Evolutionary conservation across 2,329 filamentous ascomycete species (phyloP).

Genomic region (Aspergillus sp.): DNA sequence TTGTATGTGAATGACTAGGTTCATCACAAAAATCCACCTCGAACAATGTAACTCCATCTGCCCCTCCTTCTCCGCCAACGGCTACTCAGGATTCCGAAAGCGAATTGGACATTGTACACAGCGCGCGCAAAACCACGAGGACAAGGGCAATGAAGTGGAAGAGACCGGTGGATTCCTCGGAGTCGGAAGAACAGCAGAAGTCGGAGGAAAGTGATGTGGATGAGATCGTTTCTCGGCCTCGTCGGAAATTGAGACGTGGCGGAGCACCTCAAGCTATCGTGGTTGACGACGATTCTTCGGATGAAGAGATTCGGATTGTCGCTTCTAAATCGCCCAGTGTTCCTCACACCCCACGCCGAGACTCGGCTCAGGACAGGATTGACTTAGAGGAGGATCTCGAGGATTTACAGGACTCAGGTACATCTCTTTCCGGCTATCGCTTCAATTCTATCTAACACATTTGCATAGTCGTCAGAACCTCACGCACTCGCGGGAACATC

Average conservation of each 20-base stretch:
- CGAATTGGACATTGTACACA: conserved; percentile 20
- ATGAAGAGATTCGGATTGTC: conserved; percentile 30
- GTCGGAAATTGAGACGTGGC: conserved; percentile 36
- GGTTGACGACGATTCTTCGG: conserved; percentile 34
- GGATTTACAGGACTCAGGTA: conserved; percentile 51
- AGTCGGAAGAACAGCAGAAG: conserved; percentile 4
- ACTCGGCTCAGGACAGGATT: conserved; percentile 38
- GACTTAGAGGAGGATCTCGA: conserved; percentile 52
- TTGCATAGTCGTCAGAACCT: conserved; percentile 38
- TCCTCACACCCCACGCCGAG: conserved; percentile 31
- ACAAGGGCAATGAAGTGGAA: conserved; percentile 22
- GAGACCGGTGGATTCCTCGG: conserved; percentile 16
- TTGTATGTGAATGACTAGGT: conserved; percentile 1
- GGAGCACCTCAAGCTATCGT: conserved; percentile 30
- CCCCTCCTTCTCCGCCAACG: conserved; percentile 1
- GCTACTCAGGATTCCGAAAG: conserved; percentile 23
- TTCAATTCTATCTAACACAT: not conserved
- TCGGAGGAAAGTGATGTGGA: conserved; percentile 35
- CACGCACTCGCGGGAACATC: conserved; percentile 46
- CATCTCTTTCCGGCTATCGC: not conserved
- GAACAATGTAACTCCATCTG: conserved; percentile 4
- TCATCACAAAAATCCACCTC: not conserved
- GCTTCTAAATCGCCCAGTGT: conserved; percentile 34
- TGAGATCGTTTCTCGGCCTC: conserved; percentile 30
- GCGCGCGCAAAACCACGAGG: conserved; percentile 20